These are phyloP conservation scores for Leccinum olivaceopallidum DNA, from an alignment of 768 basidiomycete species.

Conservation along the genomic window DNA sequence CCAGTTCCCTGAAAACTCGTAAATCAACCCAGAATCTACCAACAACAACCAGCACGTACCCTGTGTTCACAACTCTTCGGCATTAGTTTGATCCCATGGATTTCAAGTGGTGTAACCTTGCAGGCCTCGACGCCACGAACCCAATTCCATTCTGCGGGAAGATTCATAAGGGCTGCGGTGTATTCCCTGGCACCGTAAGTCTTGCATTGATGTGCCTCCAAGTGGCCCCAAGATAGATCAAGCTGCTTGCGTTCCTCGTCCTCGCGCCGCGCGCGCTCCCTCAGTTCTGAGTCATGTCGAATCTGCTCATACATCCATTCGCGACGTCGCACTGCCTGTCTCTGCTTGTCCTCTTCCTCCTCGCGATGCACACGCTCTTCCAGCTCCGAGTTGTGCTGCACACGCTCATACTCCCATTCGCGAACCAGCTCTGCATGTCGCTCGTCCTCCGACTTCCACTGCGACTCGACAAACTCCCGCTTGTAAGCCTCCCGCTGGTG, in stretches of 20 bases:
- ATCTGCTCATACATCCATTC: not conserved
- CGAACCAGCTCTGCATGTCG: slow-evolving; percentile 5
- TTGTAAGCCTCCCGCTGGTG: slow-evolving; percentile 16
- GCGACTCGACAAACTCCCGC: slow-evolving; percentile 11
- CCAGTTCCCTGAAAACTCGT: not conserved
- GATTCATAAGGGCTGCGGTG: not conserved
- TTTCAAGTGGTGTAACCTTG: not conserved
- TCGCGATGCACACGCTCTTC: not conserved
- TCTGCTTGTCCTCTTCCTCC: not conserved
- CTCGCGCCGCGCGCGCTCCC: not conserved
- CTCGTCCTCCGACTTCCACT: slow-evolving; percentile 25
- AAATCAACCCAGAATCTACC: not conserved
- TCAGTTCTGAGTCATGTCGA: not conserved
- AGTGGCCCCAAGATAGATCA: not conserved
- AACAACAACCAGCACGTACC: not conserved
- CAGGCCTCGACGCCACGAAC: not conserved
- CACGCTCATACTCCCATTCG: slow-evolving; percentile 23
- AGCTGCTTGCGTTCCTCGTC: not conserved
- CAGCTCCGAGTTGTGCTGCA: slow-evolving; percentile 10
- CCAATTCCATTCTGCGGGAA: not conserved
- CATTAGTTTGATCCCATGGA: not conserved
- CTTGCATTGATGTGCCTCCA: not conserved
- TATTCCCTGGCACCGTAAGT: not conserved
- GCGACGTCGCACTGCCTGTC: not conserved
- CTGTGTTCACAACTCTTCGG: not conserved